Evolutionary conservation across 2,329 filamentous ascomycete species (phyloP).

Genomic region (Clarireedia monteithiana): DNA sequence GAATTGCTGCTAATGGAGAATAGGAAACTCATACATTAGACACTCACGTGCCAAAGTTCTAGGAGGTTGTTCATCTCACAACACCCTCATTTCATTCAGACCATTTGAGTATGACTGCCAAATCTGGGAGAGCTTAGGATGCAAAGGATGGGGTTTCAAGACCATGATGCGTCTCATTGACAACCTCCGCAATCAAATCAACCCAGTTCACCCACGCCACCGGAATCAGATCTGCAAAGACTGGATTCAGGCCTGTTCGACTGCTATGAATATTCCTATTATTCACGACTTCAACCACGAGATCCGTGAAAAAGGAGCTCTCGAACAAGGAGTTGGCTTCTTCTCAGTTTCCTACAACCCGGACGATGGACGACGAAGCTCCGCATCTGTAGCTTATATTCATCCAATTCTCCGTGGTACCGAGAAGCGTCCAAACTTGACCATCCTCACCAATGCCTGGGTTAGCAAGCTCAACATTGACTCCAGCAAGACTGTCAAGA

Average conservation of each 20-base stretch:
- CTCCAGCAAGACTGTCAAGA: conserved; percentile 59
- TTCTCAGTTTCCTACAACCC: conserved; percentile 90
- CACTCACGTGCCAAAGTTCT: conserved; percentile 90
- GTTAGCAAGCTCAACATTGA: conserved; percentile 70
- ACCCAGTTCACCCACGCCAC: conserved; percentile 78
- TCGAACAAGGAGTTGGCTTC: conserved; percentile 76
- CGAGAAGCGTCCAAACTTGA: conserved; percentile 76
- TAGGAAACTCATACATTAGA: conserved; percentile 83
- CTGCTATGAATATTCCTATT: conserved; percentile 71
- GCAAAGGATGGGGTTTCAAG: conserved; percentile 79
- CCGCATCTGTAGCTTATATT: conserved; percentile 85
- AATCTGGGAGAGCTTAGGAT: conserved; percentile 75
- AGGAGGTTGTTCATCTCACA: conserved; percentile 88
- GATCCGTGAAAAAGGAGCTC: conserved; percentile 63
- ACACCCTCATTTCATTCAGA: conserved; percentile 87
- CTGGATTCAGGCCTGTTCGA: conserved; percentile 76
- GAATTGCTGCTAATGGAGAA: conserved; percentile 16
- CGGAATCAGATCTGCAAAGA: conserved; percentile 87
- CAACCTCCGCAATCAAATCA: conserved; percentile 81
- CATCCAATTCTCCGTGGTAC: conserved; percentile 81
- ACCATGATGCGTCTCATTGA: conserved; percentile 75
- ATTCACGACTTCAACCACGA: conserved; percentile 82
- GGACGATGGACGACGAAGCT: conserved; percentile 75
- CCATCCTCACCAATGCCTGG: conserved; percentile 80
- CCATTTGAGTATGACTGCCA: conserved; percentile 84